A percentile compares a stretch with the other conserved stretches of the same genome.
phyloP scores from a whole-genome alignment of 1,139 yeast species.

The Diutina neorugosa region DNA sequence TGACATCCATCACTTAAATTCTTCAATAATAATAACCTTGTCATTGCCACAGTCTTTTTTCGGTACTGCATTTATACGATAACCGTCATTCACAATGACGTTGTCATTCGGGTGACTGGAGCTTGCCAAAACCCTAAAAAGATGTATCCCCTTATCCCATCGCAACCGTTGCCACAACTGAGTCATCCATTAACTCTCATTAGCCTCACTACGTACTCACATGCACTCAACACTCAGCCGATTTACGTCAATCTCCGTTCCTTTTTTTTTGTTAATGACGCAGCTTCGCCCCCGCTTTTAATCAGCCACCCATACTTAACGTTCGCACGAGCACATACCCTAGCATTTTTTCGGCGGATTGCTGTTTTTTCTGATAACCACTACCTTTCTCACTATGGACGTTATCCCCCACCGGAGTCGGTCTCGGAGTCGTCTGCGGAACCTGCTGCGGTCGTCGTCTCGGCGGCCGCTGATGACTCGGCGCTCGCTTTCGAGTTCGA shows the following conservation, averaged over 20 bases:
- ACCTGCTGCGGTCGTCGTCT: constrained; percentile 2
- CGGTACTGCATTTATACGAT: background rate
- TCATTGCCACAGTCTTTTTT: background rate
- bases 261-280: too few relatives aligned
- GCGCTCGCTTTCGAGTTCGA: constrained; percentile 9
- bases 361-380: background rate
- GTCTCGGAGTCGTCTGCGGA: background rate
- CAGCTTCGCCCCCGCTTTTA: background rate
- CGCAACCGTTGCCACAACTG: background rate
- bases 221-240: too few relatives aligned
- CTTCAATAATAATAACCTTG: background rate
- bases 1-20: background rate
- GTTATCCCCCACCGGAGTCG: constrained; percentile 1
- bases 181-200: too few relatives aligned
- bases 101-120: background rate
- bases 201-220: too few relatives aligned
- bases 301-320: background rate
- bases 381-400: background rate
- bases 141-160: background rate
- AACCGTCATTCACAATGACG: background rate
- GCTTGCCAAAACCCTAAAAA: background rate
- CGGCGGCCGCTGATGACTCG: constrained; percentile 4
- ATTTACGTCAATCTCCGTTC: too few relatives aligned
- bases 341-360: background rate
- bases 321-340: background rate